Evolutionary conservation across 345 rosid genomes (phyloP).

Genomic region (Garcia nutans): DNA sequence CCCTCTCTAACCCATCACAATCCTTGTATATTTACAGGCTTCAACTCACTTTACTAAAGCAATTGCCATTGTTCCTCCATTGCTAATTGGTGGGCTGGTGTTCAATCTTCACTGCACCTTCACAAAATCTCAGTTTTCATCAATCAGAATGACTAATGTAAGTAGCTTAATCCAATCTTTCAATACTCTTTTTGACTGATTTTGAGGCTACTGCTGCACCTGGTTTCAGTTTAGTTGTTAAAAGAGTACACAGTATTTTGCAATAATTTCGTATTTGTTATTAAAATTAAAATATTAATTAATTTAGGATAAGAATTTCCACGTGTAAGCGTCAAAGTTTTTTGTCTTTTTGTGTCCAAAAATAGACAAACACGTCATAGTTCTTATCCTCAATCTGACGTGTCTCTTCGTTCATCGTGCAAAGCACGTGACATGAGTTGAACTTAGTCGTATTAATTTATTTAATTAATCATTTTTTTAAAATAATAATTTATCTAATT

Average conservation of each 20-base stretch:
- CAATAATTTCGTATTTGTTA: no score
- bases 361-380: constrained; percentile 30
- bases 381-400: constrained; percentile 25
- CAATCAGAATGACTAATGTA: constrained; percentile 38
- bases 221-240: no score
- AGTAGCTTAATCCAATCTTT: constrained; percentile 8
- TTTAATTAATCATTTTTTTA: no score
- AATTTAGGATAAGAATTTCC: no score
- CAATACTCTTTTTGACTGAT: background rate
- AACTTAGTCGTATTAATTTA: no score
- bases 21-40: constrained; percentile 8
- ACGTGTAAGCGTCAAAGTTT: background rate
- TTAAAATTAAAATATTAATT: background rate
- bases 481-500: no score
- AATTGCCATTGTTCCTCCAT: background rate
- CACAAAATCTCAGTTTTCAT: background rate
- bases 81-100: background rate
- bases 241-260: no score
- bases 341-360: background rate
- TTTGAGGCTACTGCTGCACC: background rate
- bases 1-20: background rate
- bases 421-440: no score
- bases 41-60: background rate
- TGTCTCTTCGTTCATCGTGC: background rate
- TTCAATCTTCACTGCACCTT: background rate